Percentiles rank a stretch among this genome's conserved stretches.
Evolutionary conservation across 306 rosid genomes (phyloP).

Genomic region (Corylus heterophylla): DNA sequence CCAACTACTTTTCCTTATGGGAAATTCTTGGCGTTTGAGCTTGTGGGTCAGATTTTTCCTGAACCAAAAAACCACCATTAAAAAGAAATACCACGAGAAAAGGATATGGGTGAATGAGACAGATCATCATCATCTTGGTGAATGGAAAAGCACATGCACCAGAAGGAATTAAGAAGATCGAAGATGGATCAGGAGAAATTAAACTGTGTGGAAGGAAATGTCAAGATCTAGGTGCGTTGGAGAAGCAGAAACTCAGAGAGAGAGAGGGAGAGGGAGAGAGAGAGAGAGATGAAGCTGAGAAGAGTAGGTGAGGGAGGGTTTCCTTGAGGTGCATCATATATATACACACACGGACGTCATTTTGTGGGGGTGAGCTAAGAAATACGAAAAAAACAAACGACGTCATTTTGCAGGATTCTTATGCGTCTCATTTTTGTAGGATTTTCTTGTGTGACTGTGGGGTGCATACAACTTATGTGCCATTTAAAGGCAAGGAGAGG

Average conservation of each 20-base stretch:
- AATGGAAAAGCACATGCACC: no score
- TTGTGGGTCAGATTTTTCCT: slow-evolving; percentile 5
- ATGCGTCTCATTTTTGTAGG: background rate
- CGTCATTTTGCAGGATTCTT: background rate
- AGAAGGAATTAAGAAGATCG: no score
- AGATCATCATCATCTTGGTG: background rate
- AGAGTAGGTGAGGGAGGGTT: slow-evolving; percentile 26
- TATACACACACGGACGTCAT: slow-evolving; percentile 7
- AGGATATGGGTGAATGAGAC: background rate
- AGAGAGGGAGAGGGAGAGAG: slow-evolving; percentile 2
- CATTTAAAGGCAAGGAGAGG: background rate
- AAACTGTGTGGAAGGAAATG: background rate
- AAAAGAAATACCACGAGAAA: background rate
- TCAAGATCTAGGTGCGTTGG: slow-evolving; percentile 13
- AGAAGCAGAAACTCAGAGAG: slow-evolving; percentile 2
- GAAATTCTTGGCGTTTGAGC: slow-evolving; percentile 31
- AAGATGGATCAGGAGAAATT: background rate
- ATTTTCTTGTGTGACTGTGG: background rate
- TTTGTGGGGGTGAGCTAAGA: background rate
- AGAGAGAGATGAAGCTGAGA: background rate
- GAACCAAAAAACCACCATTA: background rate
- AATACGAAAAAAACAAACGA: background rate
- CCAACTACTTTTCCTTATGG: slow-evolving; percentile 25
- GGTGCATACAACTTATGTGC: background rate
- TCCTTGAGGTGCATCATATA: slow-evolving; percentile 35